Evolutionary conservation across 2,329 filamentous ascomycete genomes (phyloP), one percentile per base, ranked within the genome.

Genomic region (Phyllosticta capitalensis): DNA sequence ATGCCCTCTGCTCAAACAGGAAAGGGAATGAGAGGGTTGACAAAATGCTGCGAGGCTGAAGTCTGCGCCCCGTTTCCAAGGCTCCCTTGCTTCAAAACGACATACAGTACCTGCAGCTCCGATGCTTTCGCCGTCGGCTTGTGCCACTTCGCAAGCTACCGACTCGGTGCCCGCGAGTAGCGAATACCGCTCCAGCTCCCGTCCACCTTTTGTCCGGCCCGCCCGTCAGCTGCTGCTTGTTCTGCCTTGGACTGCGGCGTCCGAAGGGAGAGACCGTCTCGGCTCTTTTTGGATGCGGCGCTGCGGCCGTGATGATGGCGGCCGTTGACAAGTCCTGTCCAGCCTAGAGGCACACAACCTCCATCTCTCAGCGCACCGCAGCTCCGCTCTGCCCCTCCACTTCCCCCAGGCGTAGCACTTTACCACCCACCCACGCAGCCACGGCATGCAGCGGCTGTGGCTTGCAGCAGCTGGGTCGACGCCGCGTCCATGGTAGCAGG

Each of bases 361-460:
- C 33, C 24, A 7, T 26, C 24, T 26, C 7, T 26, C 24, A 26
- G 24, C 24, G 4, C 24, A 26, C 24, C 24, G 24, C 24, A 26
- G 24, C 24, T 45, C n/a, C 3, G 38, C n/a, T 45, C 38, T 3
- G n/a, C 38, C 38, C 38, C 38, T 45, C 17, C 17, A n/a, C 7
- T 45, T n/a, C 38, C 14, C 38, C 38, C 17, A 19, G 6, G 14
- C 38, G 38, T 54, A 50, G 33, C 52, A 26, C 51, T 52, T 24
- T 9, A 52, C 49, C 49, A 24, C 20, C 20, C 20, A 22, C 9
- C 17, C 56, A 38, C 56, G 51, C 30, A 52, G 56, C 52, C 52
- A 33, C 54, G 56, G 50, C 38, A 45, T 45, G 38, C 56, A 59
- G 56, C 56, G 56, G 56, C 56, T 59, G 56, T 59, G 56, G 56